These are phyloP conservation scores for Microcera coccophila DNA, from an alignment of 2,329 filamentous ascomycete genomes.

Conservation along the genomic window DNA sequence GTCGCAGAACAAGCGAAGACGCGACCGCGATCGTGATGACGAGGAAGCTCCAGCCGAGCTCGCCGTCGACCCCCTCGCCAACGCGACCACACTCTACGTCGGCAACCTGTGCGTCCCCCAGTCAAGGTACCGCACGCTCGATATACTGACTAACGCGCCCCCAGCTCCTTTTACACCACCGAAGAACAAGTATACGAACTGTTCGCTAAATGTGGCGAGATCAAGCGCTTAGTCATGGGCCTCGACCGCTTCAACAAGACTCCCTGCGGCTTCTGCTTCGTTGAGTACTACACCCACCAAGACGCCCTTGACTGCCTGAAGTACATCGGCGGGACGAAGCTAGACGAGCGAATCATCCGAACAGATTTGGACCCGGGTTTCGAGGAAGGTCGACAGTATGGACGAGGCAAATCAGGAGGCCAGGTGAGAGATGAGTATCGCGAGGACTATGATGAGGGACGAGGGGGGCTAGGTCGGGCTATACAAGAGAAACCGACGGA, in stretches of 20 bases:
- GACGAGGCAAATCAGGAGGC: conserved; percentile 88
- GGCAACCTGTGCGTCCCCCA: conserved; percentile 73
- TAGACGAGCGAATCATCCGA: conserved; percentile 93
- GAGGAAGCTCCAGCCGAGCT: conserved; percentile 47
- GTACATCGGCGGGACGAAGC: conserved; percentile 95
- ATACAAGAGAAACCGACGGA: conserved; percentile 55
- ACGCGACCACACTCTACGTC: conserved; percentile 94
- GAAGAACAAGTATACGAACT: conserved; percentile 98
- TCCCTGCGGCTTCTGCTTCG: conserved; percentile 98
- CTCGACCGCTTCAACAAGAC: conserved; percentile 96
- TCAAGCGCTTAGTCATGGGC: conserved; percentile 97
- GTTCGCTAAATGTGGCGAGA: conserved; percentile 93
- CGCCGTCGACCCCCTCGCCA: conserved; percentile 65
- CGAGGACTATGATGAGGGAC: conserved; percentile 92
- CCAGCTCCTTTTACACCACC: conserved; percentile 92
- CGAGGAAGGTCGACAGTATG: conserved; percentile 92
- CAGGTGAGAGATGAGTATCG: conserved; percentile 98
- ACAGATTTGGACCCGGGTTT: conserved; percentile 96
- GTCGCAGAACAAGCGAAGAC: conserved; percentile 66
- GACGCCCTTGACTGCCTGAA: conserved; percentile 98
- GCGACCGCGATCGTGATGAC: conserved; percentile 57
- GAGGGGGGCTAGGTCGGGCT: conserved; percentile 82
- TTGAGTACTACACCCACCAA: conserved; percentile 97
- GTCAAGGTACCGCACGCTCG: no score
- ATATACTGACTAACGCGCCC: conserved; percentile 15